A percentile compares a stretch with the other conserved stretches of the same genome.
phyloP scores from a whole-genome alignment of 108 stramenopile genomes.

The Cyclotella kingstonii region DNA sequence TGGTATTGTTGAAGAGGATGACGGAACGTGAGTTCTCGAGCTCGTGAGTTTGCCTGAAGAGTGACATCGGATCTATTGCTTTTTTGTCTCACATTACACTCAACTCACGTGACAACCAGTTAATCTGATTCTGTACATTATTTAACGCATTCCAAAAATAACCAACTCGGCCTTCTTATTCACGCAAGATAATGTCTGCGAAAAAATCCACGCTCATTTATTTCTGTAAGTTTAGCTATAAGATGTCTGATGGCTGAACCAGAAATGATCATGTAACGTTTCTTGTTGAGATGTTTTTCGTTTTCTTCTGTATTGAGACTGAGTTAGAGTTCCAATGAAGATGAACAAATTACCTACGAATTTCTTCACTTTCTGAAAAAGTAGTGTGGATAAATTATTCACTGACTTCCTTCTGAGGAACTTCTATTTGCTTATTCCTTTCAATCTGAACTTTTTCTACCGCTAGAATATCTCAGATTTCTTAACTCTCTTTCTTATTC shows the following conservation, averaged over 20 bases:
- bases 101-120: background rate
- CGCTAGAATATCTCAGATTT: background rate
- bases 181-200: too few relatives aligned
- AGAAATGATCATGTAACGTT: background rate
- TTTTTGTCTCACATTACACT: background rate
- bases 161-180: too few relatives aligned
- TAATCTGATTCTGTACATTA: background rate
- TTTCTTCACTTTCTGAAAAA: slow-evolving; percentile 17
- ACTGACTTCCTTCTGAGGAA: slow-evolving; percentile 34
- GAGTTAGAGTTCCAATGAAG: slow-evolving; percentile 1
- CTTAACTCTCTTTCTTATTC: background rate
- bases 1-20: slow-evolving; percentile 15
- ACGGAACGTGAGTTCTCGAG: slow-evolving; percentile 30
- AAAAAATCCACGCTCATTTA: too few relatives aligned
- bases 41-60: background rate
- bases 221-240: too few relatives aligned
- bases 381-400: slow-evolving; percentile 9
- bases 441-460: background rate
- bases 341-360: slow-evolving; percentile 14
- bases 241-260: background rate
- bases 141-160: background rate
- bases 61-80: background rate
- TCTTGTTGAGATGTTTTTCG: background rate
- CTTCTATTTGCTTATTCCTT: background rate
- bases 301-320: background rate